Evolutionary conservation across 2,329 filamentous ascomycete species (phyloP), one percentile per base, ranked within the genome.

Genomic region (Colletotrichum sp.): DNA sequence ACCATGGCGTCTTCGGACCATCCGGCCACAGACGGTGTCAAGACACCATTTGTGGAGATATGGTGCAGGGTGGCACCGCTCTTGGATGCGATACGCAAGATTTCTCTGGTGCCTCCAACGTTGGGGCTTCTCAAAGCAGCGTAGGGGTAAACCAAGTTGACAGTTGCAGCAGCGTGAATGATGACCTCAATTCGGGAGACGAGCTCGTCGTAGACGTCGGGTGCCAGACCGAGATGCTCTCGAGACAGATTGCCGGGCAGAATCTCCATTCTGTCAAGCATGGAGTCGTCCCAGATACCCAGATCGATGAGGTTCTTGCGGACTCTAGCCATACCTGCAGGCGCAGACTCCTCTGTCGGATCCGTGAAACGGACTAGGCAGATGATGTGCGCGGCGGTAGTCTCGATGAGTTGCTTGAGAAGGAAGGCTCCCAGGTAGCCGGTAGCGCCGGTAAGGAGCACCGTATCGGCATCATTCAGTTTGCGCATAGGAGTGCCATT

Each of bases 91-190:
- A 96, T 87, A 58, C 94, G 93, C 67, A 96, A 84, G 52, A 96
- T 90, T 81, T 96, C 94, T 57, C 91, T 87, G 1, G 94, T 96
- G n/a, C 94, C 94, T n/a, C 91, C 92, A 4, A 96, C 93, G 79
- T 96, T 96, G 73, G 94, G 91, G 67, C 90, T 91, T 69, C 94
- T 90, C 78, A 96, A 86, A 0, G 94, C 93, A 57, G 94, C 94
- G 78, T 96, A 96, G 0, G 94, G 94, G 78, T 96, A 96, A 0
- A 96, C 94, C 65, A 96, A 86, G 81, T 95, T 95, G 80, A 96
- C 94, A 1, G 93, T 94, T 7, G 94, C 94, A 30, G 92, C 94
- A 43, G 94, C 93, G 81, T 96, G 94, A 2, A 96, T 88, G 72
- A 96, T 93, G 43, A 95, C 94, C 77, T 96, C 88, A 1, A 95